Evolutionary conservation across 2,329 filamentous ascomycete genomes (phyloP).

Genomic region (Dactylonectria estremocensis): DNA sequence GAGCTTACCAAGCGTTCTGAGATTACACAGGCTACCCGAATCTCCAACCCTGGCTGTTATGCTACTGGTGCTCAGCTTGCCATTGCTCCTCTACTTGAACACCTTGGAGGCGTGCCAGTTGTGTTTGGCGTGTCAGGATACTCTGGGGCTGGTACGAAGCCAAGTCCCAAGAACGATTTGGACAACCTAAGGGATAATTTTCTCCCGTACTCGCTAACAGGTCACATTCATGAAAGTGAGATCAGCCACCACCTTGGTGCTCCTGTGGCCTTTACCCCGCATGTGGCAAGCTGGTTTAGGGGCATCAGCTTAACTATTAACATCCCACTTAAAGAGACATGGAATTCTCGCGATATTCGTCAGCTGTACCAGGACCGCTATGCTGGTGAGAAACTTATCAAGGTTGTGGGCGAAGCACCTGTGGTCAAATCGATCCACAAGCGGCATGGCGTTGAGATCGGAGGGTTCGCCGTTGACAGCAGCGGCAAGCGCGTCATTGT

Average conservation of each 20-base stretch:
- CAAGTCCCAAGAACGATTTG: conserved; percentile 83
- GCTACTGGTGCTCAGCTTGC: conserved; percentile 93
- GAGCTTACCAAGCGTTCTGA: conserved; percentile 84
- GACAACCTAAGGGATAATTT: too few relatives aligned
- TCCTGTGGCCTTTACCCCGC: conserved; percentile 86
- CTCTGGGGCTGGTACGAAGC: conserved; percentile 50
- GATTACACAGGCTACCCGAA: conserved; percentile 84
- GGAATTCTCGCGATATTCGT: conserved; percentile 92
- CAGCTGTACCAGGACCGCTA: conserved; percentile 97
- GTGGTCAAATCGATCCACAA: conserved; percentile 85
- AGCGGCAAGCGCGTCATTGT: conserved; percentile 13
- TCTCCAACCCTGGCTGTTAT: conserved; percentile 95
- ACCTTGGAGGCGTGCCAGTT: conserved; percentile 84
- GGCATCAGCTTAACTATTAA: conserved; percentile 94
- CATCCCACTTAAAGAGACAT: conserved; percentile 87
- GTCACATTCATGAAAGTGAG: conserved; percentile 50
- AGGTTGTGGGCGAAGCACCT: conserved; percentile 90
- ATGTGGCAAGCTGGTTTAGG: conserved; percentile 85
- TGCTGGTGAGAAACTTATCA: conserved; percentile 94
- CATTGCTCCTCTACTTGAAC: conserved; percentile 87
- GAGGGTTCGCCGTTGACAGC: conserved; percentile 84
- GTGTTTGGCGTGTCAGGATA: conserved; percentile 54
- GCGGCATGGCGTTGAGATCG: conserved; percentile 93
- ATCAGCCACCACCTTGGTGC: too few relatives aligned
- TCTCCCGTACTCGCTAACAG: conserved; percentile 69